These are phyloP conservation scores for Asclepias syriaca DNA, from an alignment of 257 asterid species.

Conservation along the genomic window DNA sequence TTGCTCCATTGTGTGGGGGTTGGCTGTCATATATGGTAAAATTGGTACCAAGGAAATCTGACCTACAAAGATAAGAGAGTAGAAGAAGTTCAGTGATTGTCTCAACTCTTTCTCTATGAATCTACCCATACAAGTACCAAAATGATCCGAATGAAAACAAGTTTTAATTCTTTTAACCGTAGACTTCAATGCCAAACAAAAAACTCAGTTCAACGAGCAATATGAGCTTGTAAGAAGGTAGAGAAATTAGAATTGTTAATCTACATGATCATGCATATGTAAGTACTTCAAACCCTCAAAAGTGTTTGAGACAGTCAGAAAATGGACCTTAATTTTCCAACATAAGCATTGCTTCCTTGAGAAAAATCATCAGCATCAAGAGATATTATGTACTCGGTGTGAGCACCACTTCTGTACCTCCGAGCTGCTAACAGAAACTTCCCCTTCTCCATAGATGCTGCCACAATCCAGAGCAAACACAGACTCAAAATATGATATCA, in stretches of 20 bases:
- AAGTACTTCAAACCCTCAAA: not conserved
- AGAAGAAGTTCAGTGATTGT: not conserved
- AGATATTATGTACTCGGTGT: conserved; percentile 74
- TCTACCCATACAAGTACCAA: not conserved
- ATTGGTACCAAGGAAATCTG: conserved; percentile 89
- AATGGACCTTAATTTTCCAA: conserved; percentile 83
- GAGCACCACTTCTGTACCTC: conserved; percentile 70
- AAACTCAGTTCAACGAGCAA: not conserved
- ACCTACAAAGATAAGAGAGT: conserved; percentile 32
- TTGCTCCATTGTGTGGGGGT: conserved; percentile 75
- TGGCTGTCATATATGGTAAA: conserved; percentile 79
- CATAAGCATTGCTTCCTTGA: conserved; percentile 87
- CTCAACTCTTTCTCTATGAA: not conserved
- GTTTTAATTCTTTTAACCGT: not conserved
- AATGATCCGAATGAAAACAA: not conserved
- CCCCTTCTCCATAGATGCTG: conserved; percentile 80
- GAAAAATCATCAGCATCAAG: conserved; percentile 78
- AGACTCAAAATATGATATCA: conserved; percentile 3
- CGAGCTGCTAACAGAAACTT: conserved; percentile 94
- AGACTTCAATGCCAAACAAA: not conserved
- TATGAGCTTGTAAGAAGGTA: not conserved
- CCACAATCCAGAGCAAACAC: conserved; percentile 14
- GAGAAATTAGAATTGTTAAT: not conserved
- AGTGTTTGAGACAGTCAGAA: conserved; percentile 12
- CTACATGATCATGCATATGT: not conserved